phyloP scores from a whole-genome alignment of 2,329 filamentous ascomycete genomes.

The Camillea tinctor region DNA sequence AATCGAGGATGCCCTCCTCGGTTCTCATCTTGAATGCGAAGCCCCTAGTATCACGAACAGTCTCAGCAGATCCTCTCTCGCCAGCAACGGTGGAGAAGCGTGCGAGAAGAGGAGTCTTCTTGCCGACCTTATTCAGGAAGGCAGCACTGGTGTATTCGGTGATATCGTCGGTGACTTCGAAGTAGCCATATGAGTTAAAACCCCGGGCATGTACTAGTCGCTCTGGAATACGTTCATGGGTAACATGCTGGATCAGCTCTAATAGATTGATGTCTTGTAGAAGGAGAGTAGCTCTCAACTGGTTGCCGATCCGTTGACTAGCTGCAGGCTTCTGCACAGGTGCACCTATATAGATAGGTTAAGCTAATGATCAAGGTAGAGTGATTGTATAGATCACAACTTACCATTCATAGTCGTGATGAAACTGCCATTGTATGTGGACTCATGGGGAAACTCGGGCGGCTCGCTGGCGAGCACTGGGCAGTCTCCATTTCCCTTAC shows the following conservation, averaged over 20 bases:
- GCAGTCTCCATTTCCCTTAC: background rate
- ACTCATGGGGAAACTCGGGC: background rate
- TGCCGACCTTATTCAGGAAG: constrained; percentile 23
- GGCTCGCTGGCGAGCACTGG: background rate
- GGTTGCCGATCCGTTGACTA: constrained; percentile 12
- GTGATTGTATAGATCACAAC: background rate
- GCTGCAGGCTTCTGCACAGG: constrained; percentile 8
- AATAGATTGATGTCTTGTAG: constrained; percentile 16
- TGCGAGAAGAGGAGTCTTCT: constrained; percentile 23
- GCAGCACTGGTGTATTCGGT: constrained; percentile 24
- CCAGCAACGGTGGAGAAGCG: constrained; percentile 28
- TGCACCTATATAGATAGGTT: constrained; percentile 2
- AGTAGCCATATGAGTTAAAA: constrained; percentile 21
- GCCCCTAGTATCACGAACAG: constrained; percentile 23
- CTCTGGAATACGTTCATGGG: constrained; percentile 26
- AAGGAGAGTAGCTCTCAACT: constrained; percentile 8
- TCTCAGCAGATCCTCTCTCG: constrained; percentile 23
- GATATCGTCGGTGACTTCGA: constrained; percentile 26
- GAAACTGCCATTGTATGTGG: background rate
- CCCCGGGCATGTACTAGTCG: constrained; percentile 24
- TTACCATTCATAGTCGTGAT: constrained; percentile 17
- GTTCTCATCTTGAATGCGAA: constrained; percentile 27
- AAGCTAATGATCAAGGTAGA: background rate
- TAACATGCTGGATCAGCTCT: constrained; percentile 23
- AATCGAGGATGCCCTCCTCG: constrained; percentile 22